Conservation (phyloP, 768 basidiomycete species). For the Melanogaster broomeanus region DNA sequence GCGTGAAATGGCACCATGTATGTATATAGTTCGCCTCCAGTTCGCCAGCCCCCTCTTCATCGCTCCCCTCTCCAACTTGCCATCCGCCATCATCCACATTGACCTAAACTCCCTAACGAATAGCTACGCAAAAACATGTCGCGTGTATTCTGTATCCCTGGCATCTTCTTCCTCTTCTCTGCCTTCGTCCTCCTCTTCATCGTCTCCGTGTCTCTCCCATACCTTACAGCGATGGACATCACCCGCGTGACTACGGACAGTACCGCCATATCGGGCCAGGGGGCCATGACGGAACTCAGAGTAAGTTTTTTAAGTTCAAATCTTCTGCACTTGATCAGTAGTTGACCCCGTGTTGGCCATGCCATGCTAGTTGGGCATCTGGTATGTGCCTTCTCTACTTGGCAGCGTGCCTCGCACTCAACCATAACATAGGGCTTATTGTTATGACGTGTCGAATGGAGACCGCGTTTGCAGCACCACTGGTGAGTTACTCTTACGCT, state of each 20-base stretch:
- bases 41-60: background rate
- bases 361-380: conserved; percentile 62
- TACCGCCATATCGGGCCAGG: conserved; percentile 20
- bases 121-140: conserved; percentile 30
- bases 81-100: background rate
- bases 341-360: conserved; percentile 6
- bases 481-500: conserved; percentile 33
- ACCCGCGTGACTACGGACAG: conserved; percentile 53
- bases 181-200: conserved; percentile 70
- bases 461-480: conserved; percentile 44
- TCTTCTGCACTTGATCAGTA: background rate
- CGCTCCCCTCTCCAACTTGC: background rate
- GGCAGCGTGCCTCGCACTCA: conserved; percentile 2
- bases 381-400: conserved; percentile 41
- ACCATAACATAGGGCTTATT: conserved; percentile 53
- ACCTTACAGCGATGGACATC: conserved; percentile 66
- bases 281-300: conserved; percentile 46
- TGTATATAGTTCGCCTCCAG: background rate
- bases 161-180: conserved; percentile 52
- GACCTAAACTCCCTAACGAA: background rate
- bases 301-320: conserved; percentile 42
- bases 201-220: conserved; percentile 72
- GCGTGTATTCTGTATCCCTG: conserved; percentile 62
- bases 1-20: background rate
- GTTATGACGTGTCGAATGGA: conserved; percentile 48